Percentiles rank a stretch among this genome's conserved stretches.
Conservation (phyloP, 2,329 filamentous ascomycete species). For the Pyrenophora seminiperda region DNA sequence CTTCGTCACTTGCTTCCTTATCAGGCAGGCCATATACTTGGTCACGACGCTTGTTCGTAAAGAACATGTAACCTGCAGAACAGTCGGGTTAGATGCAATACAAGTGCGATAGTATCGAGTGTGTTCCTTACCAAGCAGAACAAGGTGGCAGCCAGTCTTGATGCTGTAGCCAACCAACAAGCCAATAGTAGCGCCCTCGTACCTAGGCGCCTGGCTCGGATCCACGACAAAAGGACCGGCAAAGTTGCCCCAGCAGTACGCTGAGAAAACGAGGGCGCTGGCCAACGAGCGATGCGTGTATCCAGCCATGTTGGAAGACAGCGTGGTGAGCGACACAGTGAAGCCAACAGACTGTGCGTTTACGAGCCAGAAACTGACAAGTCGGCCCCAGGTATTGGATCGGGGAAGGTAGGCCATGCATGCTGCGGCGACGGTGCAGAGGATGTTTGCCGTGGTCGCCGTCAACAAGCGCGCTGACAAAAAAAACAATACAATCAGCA, state of each 20-base stretch:
- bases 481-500: slow-evolving; percentile 7
- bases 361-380: slow-evolving; percentile 36
- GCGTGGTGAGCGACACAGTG: slow-evolving; percentile 35
- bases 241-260: slow-evolving; percentile 52
- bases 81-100: too few species aligned
- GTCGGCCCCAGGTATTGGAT: slow-evolving; percentile 34
- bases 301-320: slow-evolving; percentile 52
- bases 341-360: slow-evolving; percentile 56
- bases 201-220: slow-evolving; percentile 43
- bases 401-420: slow-evolving; percentile 24
- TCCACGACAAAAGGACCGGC: slow-evolving; percentile 52
- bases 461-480: slow-evolving; percentile 32
- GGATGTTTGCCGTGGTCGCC: slow-evolving; percentile 34
- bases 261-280: slow-evolving; percentile 52
- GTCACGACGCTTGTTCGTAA: slow-evolving; percentile 44
- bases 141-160: slow-evolving; percentile 45
- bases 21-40: not conserved
- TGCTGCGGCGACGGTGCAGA: slow-evolving; percentile 29
- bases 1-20: slow-evolving; percentile 37
- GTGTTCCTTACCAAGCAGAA: slow-evolving; percentile 39
- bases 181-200: slow-evolving; percentile 29
- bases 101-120: too few species aligned
- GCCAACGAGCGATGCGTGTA: slow-evolving; percentile 60
- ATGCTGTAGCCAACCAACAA: slow-evolving; percentile 50
- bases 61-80: slow-evolving; percentile 50